A percentile compares a stretch with the other conserved stretches of the same genome.
Conservation (phyloP, 345 rosid genomes). For the Murraya paniculata region DNA sequence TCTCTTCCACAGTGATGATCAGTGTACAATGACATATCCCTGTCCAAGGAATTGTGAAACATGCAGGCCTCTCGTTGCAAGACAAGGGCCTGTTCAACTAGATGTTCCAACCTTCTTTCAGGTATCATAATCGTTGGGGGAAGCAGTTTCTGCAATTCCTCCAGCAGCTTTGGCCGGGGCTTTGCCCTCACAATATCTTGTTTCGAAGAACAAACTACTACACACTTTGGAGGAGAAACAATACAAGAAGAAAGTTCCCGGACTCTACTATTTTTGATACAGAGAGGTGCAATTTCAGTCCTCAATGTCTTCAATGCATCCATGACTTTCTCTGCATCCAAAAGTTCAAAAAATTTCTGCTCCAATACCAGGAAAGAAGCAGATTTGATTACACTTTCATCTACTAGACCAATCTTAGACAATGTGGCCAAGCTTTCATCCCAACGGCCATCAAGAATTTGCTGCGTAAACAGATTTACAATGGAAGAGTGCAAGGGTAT, state of each 20-base stretch:
- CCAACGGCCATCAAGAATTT: conserved; percentile 55
- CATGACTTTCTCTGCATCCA: conserved; percentile 39
- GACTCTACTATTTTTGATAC: conserved; percentile 33
- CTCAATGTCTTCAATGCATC: conserved; percentile 66
- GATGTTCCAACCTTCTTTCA: conserved; percentile 60
- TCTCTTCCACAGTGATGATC: conserved; percentile 68
- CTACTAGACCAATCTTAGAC: conserved; percentile 38
- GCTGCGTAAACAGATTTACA: conserved; percentile 41
- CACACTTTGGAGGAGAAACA: conserved; percentile 32
- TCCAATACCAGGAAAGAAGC: conserved; percentile 60
- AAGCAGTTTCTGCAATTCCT: conserved; percentile 53
- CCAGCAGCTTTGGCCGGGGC: conserved; percentile 46
- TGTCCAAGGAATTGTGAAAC: conserved; percentile 55
- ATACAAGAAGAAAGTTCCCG: conserved; percentile 47
- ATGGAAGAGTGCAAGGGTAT: conserved; percentile 45
- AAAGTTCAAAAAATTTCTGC: conserved; percentile 57
- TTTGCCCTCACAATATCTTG: conserved; percentile 30
- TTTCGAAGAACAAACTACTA: conserved; percentile 22
- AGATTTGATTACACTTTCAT: conserved; percentile 40
- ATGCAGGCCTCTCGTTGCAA: conserved; percentile 54
- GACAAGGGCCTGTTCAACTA: conserved; percentile 64
- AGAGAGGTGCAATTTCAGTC: conserved; percentile 57
- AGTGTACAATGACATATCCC: conserved; percentile 53
- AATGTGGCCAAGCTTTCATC: conserved; percentile 48
- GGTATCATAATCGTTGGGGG: conserved; percentile 56